These are phyloP conservation scores for Botrytis sinoallii DNA, from an alignment of 2,329 filamentous ascomycete species.

Conservation along the genomic window DNA sequence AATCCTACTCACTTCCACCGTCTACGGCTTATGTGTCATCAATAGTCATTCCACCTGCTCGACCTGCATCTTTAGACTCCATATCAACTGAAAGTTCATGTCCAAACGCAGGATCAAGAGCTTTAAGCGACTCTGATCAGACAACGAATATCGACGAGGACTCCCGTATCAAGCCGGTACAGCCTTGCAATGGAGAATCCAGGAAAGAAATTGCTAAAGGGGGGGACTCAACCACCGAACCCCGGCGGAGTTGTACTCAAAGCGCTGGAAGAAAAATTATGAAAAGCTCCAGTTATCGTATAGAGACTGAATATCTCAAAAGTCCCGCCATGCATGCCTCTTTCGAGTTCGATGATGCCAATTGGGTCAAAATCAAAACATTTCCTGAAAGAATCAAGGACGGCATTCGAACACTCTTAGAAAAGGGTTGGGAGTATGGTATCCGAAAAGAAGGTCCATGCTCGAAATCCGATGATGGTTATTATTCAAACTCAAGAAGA, in stretches of 20 bases:
- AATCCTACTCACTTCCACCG: not conserved
- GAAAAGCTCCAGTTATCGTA: not conserved
- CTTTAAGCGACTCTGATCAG: not conserved
- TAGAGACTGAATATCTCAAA: not conserved
- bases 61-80: not conserved
- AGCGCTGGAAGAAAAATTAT: not conserved
- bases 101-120: not conserved
- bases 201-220: not conserved
- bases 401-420: constrained; percentile 2
- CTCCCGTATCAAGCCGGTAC: not conserved
- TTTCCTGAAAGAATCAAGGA: not conserved
- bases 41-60: not conserved
- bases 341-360: not conserved
- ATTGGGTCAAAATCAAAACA: not conserved
- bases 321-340: not conserved
- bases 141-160: not conserved
- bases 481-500: not conserved
- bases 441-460: not conserved
- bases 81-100: not conserved
- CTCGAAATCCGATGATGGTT: not conserved
- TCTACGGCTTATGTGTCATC: not conserved
- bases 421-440: not conserved
- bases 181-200: not conserved
- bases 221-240: not conserved
- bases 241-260: no score